These are phyloP conservation scores for Neoboletus magnificus DNA, from an alignment of 768 basidiomycete species.

Conservation along the genomic window DNA sequence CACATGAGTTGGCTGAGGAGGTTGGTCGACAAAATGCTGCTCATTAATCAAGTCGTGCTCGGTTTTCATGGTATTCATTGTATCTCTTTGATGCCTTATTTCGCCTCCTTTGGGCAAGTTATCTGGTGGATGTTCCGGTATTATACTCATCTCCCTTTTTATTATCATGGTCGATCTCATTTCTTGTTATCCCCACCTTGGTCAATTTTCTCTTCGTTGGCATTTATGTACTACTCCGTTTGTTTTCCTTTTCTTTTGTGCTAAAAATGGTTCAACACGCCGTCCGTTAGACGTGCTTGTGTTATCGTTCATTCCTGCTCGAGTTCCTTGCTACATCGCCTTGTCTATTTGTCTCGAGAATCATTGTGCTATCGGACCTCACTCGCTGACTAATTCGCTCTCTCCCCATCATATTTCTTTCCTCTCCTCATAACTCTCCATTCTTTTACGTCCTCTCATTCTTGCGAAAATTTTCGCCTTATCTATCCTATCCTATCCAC, in stretches of 20 bases:
- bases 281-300: constrained; percentile 1
- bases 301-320: constrained; percentile 4
- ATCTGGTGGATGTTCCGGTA: constrained; percentile 8
- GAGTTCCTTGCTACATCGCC: not conserved
- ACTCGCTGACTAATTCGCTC: constrained; percentile 8
- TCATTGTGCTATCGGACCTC: constrained; percentile 12
- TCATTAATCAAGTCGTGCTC: not conserved
- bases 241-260: not conserved
- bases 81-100: not conserved
- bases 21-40: not conserved
- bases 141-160: not conserved
- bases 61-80: constrained; percentile 5
- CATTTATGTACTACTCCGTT: constrained; percentile 8
- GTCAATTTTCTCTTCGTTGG: constrained; percentile 4
- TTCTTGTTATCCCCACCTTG: constrained; percentile 17
- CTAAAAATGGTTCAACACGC: constrained; percentile 9
- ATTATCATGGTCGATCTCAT: constrained; percentile 4
- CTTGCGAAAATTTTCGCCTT: not conserved
- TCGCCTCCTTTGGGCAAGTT: constrained; percentile 2
- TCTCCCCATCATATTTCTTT: constrained; percentile 14
- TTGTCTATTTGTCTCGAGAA: constrained; percentile 9
- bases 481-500: not conserved
- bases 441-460: not conserved
- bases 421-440: not conserved
- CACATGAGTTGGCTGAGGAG: constrained; percentile 6